These are phyloP conservation scores for Rhizophagus clarus DNA, from an alignment of 192 early-diverging fungal species.

Conservation along the genomic window DNA sequence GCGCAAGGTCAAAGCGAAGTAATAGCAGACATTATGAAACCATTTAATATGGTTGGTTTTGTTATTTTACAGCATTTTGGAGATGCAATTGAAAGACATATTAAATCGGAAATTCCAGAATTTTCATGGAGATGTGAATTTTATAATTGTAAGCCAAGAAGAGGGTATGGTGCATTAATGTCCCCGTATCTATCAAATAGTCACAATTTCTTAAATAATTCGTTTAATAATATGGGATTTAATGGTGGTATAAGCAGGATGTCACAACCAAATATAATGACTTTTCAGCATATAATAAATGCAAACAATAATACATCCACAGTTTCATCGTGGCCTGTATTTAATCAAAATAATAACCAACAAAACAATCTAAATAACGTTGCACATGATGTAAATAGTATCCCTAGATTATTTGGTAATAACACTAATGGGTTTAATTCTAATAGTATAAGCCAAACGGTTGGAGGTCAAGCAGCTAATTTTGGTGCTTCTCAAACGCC, in stretches of 20 bases:
- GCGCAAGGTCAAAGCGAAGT: not conserved
- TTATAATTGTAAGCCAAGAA: not conserved
- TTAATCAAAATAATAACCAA: not conserved
- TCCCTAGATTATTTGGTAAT: not conserved
- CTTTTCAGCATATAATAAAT: not conserved
- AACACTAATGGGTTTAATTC: not conserved
- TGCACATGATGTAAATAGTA: not conserved
- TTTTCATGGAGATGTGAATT: not conserved
- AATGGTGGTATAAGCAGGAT: not conserved
- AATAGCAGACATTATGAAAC: conserved; percentile 3
- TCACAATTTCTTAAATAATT: not conserved
- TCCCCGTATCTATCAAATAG: not conserved
- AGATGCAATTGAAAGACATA: conserved; percentile 1
- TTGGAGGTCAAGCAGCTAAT: not conserved
- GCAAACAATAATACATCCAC: not conserved
- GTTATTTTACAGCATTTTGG: conserved; percentile 13
- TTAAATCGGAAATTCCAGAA: conserved; percentile 19
- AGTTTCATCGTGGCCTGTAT: not conserved
- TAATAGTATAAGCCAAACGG: not conserved
- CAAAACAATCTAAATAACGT: not conserved
- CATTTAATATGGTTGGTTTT: conserved; percentile 15
- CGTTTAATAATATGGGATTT: not conserved
- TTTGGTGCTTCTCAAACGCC: not conserved
- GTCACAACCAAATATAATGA: not conserved
- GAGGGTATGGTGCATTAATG: not conserved